Evolutionary conservation across 805 yeast species (phyloP).

Genomic region (Starmerella sirachaensis): DNA sequence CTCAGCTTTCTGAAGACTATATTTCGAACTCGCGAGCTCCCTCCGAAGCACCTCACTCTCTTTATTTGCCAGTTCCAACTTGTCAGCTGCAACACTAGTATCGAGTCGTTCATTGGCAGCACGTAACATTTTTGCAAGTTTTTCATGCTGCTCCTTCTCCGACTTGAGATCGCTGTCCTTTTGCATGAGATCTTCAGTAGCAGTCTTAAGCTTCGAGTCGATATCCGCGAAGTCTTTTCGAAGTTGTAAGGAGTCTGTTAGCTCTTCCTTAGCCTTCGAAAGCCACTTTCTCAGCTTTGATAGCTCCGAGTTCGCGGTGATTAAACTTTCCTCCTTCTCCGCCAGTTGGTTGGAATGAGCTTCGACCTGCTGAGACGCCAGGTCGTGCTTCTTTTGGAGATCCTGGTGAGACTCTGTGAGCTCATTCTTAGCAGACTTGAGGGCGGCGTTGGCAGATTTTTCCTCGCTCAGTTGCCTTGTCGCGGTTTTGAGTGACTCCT

Average conservation of each 20-base stretch:
- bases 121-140: no score
- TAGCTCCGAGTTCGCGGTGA: conserved; percentile 16
- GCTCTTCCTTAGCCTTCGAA: conserved; percentile 19
- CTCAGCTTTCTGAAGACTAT: conserved; percentile 8
- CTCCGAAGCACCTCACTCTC: conserved; percentile 2
- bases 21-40: conserved; percentile 6
- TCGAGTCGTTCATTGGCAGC: neutral
- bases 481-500: no score
- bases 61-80: neutral
- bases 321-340: conserved; percentile 10
- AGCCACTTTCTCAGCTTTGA: conserved; percentile 17
- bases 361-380: neutral
- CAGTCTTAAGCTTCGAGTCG: conserved; percentile 10
- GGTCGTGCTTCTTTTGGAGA: neutral
- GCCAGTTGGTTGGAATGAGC: neutral
- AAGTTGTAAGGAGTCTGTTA: conserved; percentile 5
- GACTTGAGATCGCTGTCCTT: conserved; percentile 16
- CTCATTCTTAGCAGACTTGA: neutral
- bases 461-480: no score
- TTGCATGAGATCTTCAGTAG: conserved; percentile 6
- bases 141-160: conserved; percentile 4
- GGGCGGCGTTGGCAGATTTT: neutral
- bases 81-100: neutral
- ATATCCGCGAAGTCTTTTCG: conserved; percentile 2
- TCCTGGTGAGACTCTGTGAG: neutral